Evolutionary conservation across 179 eudicot species (phyloP), one percentile per base, ranked within the genome.

Genomic region (Amaranthus tricolor): DNA sequence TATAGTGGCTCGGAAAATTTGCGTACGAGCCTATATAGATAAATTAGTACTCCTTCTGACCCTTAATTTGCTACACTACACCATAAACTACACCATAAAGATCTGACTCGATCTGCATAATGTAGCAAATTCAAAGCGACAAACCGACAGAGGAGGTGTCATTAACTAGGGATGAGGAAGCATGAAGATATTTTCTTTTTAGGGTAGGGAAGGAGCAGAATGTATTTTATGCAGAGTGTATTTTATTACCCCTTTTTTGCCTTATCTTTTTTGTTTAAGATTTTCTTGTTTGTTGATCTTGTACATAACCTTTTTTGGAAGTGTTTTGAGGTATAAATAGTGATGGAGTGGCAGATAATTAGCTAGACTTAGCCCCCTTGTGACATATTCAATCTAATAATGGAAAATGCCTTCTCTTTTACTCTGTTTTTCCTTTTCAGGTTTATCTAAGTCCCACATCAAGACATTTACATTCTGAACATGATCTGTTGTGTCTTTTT

Each of bases 351-450:
- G 48, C 63, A 66, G 58, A 75, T 69, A 69, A 19, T 69, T 53
- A 53, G 72, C 60, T 52, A 69, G 53, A 53, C 60, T 80, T 67
- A 70, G 58, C 69, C 59, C 54, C 50, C 67, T 40, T 80, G 83
- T 80, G 75, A 80, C 31, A 71, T 76, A 80, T 75, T 59, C 57
- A 71, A 66, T 76, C 79, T 54, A 79, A 80, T 76, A 71, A 80
- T 71, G 76, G 73, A 62, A 76, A 76, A 44, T 60, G 43, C 52
- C 57, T 56, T 54, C 13, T 45, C 19, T 19, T 75, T 66, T 60
- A 52, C 72, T 62, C 57, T 19, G 44, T n/a, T 64, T 21, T 13
- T 10, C 51, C 69, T 51, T 31, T 49, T 13, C 31, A 73, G 48
- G 40, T 68, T 20, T 52, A 21, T 15, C 24, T 16, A 53, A 53